These are phyloP conservation scores for Filosporella fistucella DNA, from an alignment of 495 filamentous ascomycete species.

Conservation along the genomic window DNA sequence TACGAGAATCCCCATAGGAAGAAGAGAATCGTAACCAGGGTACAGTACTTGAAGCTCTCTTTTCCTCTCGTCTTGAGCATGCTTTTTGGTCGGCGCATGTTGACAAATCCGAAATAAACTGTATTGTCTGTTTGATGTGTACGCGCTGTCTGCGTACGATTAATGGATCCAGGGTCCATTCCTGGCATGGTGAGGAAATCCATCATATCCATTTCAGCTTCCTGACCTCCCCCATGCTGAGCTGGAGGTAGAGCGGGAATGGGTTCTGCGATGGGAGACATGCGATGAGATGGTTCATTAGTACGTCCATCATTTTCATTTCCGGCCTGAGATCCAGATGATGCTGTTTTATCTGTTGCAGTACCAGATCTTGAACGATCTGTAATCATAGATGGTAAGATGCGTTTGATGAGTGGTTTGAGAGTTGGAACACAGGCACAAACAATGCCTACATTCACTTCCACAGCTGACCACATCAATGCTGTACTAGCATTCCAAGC, in stretches of 20 bases:
- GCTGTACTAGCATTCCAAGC: slow-evolving; percentile 74
- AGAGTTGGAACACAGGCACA: slow-evolving; percentile 85
- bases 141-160: slow-evolving; percentile 17
- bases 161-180: slow-evolving; percentile 6
- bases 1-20: slow-evolving; percentile 89
- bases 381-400: slow-evolving; percentile 60
- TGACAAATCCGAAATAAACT: slow-evolving; percentile 76
- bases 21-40: slow-evolving; percentile 72
- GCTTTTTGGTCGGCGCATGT: slow-evolving; percentile 70
- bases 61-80: slow-evolving; percentile 55
- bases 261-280: slow-evolving; percentile 3
- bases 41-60: slow-evolving; percentile 46
- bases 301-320: not conserved
- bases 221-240: slow-evolving; percentile 11
- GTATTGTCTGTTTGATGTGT: slow-evolving; percentile 23
- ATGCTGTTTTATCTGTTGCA: slow-evolving; percentile 4
- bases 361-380: slow-evolving; percentile 5
- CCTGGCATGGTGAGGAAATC: slow-evolving; percentile 54
- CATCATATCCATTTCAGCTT: slow-evolving; percentile 44
- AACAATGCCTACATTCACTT: slow-evolving; percentile 85
- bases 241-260: not conserved
- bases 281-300: not conserved
- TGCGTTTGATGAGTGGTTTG: slow-evolving; percentile 75
- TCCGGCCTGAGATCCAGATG: slow-evolving; percentile 10
- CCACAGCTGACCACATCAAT: slow-evolving; percentile 90